Percentiles rank a stretch among this genome's conserved stretches.
phyloP scores from a whole-genome alignment of 176 grass and related monocot genomes.

The Cymbopogon citratus region DNA sequence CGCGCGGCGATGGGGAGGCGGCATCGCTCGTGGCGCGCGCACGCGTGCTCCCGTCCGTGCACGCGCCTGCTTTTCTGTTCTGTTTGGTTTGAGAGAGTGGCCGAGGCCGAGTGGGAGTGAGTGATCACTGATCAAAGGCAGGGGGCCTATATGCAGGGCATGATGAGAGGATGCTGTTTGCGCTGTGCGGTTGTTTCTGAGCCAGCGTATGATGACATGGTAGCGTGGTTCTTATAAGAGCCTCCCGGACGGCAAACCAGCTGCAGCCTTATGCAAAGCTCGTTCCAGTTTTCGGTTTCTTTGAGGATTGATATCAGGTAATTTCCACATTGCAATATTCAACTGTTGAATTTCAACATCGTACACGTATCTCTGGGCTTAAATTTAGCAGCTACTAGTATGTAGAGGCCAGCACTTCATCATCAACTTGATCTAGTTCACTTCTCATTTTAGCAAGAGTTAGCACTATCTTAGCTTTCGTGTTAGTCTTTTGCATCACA shows the following conservation, averaged over 20 bases:
- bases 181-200: conserved; percentile 14
- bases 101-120: background rate
- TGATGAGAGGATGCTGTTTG: conserved; percentile 35
- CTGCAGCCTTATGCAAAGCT: conserved; percentile 30
- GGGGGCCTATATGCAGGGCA: conserved; percentile 22
- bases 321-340: too few relatives aligned
- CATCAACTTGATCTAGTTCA: background rate
- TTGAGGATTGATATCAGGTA: background rate
- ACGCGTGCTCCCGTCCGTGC: background rate
- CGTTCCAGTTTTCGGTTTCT: background rate
- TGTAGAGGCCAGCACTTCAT: background rate
- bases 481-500: background rate
- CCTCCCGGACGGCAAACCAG: background rate
- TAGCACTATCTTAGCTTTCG: background rate
- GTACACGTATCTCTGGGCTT: background rate
- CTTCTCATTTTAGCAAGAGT: background rate
- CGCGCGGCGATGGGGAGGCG: conserved; percentile 11
- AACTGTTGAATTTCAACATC: too few relatives aligned
- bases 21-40: conserved; percentile 19
- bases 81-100: background rate
- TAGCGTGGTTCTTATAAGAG: conserved; percentile 28
- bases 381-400: background rate
- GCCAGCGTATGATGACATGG: conserved; percentile 11
- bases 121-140: conserved; percentile 22
- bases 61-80: background rate